These are phyloP conservation scores for Leptographium radiaticola DNA, from an alignment of 2,329 filamentous ascomycete genomes.

Conservation along the genomic window DNA sequence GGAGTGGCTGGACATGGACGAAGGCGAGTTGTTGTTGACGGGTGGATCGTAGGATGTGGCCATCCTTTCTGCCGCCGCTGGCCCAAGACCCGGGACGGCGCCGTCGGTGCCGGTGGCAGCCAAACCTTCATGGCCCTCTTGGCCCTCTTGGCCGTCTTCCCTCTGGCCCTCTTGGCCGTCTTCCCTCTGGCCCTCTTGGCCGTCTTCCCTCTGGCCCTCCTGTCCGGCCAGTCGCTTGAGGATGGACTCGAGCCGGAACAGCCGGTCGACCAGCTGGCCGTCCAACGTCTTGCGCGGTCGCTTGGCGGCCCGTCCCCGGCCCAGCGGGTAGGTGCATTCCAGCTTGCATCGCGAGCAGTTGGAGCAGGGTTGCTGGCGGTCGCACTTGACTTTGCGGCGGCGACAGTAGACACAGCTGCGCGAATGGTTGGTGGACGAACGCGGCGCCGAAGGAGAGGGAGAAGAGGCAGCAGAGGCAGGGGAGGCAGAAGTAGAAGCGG, in stretches of 20 bases:
- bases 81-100: background rate
- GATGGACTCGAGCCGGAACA: background rate
- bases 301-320: background rate
- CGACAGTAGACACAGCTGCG: background rate
- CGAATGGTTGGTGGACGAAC: background rate
- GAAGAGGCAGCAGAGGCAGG: background rate
- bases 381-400: slow-evolving; percentile 2
- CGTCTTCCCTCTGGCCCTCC: background rate
- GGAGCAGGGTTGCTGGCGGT: slow-evolving; percentile 1
- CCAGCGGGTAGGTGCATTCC: background rate
- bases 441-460: background rate
- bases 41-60: background rate
- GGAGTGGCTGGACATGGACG: background rate
- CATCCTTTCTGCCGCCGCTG: background rate
- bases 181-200: too few relatives aligned
- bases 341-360: background rate
- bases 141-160: background rate
- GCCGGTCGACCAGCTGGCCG: background rate
- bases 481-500: background rate
- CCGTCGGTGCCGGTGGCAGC: background rate
- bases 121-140: background rate
- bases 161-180: background rate
- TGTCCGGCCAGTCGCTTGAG: background rate
- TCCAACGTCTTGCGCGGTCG: background rate
- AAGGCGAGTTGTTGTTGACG: background rate